Base-by-base conservation (phyloP, 345 rosid genomes). In the Heritiera fomes region DNA sequence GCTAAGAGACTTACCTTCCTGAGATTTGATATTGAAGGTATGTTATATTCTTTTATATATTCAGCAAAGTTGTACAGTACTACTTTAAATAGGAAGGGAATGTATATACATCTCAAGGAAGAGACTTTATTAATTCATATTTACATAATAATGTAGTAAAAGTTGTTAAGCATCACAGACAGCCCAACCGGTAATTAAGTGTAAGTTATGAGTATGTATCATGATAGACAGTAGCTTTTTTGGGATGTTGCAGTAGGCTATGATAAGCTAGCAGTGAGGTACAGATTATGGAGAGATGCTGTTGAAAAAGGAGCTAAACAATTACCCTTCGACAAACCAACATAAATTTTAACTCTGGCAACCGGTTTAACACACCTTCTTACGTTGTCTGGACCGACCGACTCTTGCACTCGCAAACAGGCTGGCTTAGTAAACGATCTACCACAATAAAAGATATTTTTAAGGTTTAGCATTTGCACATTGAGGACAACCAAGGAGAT, bases 201-300 rank as follows among this genome's bases (percentile, higher is more conserved):
- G n/a, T n/a, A n/a, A n/a, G n/a, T n/a, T n/a, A n/a, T n/a, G n/a
- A n/a, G n/a, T n/a, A n/a, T n/a, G n/a, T n/a, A n/a, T n/a, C n/a
- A n/a, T n/a, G n/a, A n/a, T n/a, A n/a, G n/a, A n/a, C n/a, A n/a
- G n/a, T n/a, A n/a, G n/a, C n/a, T n/a, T n/a, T n/a, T n/a, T n/a
- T n/a, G n/a, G n/a, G n/a, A n/a, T n/a, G n/a, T n/a, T n/a, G 90
- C 99, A 0, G 99, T 92, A 71, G 78, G 93, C 6, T 92, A 95
- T 18, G 99, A 95, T 68, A 93, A 95, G 84, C 88, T 95, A 6
- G 99, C 97, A 81, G 96, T 95, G 75, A 89, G 98, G 72, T 95
- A 93, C 84, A 88, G 99, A 84, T 62, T 85, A 58, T 93, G 99
- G 98, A 90, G 99, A 75, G 87, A 88, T 13, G 94, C 92, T 0